phyloP scores from a whole-genome alignment of 2,329 filamentous ascomycete species.

The Cladophialophora bantiana region DNA sequence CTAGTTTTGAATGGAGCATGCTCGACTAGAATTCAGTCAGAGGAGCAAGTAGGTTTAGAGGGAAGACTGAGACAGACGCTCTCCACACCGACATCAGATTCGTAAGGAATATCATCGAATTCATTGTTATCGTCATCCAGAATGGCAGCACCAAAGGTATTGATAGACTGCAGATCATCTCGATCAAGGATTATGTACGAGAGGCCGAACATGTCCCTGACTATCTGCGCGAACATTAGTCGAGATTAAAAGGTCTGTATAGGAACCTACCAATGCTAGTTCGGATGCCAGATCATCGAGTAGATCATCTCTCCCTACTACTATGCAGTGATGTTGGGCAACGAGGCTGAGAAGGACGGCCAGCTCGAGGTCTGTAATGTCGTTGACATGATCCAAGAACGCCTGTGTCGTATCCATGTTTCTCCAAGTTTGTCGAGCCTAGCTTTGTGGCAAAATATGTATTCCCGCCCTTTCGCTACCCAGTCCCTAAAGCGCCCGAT shows the following conservation, averaged over 20 bases:
- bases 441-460: background rate
- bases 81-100: constrained; percentile 28
- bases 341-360: constrained; percentile 82
- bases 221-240: constrained; percentile 59
- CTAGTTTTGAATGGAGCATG: constrained; percentile 24
- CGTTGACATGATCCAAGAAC: constrained; percentile 73
- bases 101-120: constrained; percentile 16
- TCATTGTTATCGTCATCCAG: constrained; percentile 54
- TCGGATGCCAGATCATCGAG: constrained; percentile 76
- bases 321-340: constrained; percentile 84
- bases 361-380: constrained; percentile 85
- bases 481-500: background rate
- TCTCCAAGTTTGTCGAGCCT: background rate
- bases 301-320: constrained; percentile 71
- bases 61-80: constrained; percentile 10
- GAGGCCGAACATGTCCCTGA: constrained; percentile 74
- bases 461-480: background rate
- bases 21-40: constrained; percentile 18
- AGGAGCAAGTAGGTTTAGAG: background rate
- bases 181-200: constrained; percentile 75
- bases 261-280: constrained; percentile 67
- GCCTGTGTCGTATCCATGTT: constrained; percentile 68
- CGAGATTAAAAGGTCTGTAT: too few species aligned
- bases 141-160: constrained; percentile 78
- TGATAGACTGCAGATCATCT: constrained; percentile 73